A percentile compares a stretch with the other conserved stretches of the same genome.
Conservation (phyloP, 768 basidiomycete species). For the Phanerochaete carnosa region DNA sequence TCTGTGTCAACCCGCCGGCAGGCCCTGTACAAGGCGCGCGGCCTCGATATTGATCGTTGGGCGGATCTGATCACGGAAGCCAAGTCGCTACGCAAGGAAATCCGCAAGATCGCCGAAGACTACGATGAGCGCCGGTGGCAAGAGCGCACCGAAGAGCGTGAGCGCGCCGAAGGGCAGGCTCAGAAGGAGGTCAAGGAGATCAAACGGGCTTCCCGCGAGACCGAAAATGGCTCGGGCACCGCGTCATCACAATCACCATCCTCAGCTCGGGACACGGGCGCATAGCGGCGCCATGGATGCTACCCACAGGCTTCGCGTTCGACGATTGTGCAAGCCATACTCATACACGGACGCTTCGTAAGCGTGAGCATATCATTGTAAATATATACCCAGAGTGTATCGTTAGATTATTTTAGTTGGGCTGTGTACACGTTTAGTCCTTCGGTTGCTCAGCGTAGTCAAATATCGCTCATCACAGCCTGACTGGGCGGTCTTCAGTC, state of each 20-base stretch:
- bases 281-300: background rate
- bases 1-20: slow-evolving; percentile 57
- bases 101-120: slow-evolving; percentile 56
- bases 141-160: slow-evolving; percentile 2
- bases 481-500: too few species aligned
- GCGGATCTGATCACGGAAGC: slow-evolving; percentile 49
- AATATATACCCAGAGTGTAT: background rate
- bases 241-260: background rate
- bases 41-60: slow-evolving; percentile 62
- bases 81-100: slow-evolving; percentile 48
- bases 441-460: background rate
- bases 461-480: background rate
- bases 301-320: background rate
- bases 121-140: slow-evolving; percentile 38
- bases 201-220: background rate
- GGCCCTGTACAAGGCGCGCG: slow-evolving; percentile 51
- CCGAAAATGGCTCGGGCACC: background rate
- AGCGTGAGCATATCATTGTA: background rate
- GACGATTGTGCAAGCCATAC: background rate
- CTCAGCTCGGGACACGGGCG: background rate
- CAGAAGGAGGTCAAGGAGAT: slow-evolving; percentile 7
- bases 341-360: background rate
- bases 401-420: background rate
- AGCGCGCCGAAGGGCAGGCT: background rate
- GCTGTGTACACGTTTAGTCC: background rate